Base-by-base conservation (phyloP, 164 flowering plant species). In the Kingdonia uniflora region DNA sequence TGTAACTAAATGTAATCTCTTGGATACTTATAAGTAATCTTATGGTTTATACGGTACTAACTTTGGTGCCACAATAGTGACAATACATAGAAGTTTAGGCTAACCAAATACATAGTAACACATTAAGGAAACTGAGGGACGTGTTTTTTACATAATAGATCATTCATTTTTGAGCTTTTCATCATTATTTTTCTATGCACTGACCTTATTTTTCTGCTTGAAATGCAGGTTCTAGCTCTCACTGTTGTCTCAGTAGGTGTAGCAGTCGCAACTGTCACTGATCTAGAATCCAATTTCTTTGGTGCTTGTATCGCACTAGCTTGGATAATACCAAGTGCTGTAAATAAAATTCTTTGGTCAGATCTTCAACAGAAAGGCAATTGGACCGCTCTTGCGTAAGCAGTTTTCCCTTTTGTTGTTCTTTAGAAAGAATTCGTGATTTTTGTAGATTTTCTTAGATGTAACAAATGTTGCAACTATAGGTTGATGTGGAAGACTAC, bases 401-500 rank as follows among this genome's bases (percentile, higher is more conserved):
- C 46, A 21, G 15, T 4, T 2, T 41, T 16, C 11, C 4, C 11
- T 1, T 14, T 14, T 16, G 12, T 14, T 41, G 4, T 14, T 41
- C 20, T 47, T 19, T 25, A 15, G n/a, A 29, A 42, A 39, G 42
- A 52, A 46, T 12, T 51, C 22, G 14, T 24, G 14, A 37, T 19
- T 17, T 21, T 16, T 19, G 35, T 21, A 13, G 42, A 35, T 19
- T 22, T 35, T 21, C 42, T 4, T n/a, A 51, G 49, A 1, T 37
- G 16, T 39, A 47, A 29, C 44, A 29, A 33, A 29, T 52, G 22
- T 43, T 35, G 35, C 49, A n/a, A n/a, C 15, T 68, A 70, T 56
- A 87, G 96, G 71, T 71, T 87, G 77, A 87, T 87, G 94, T 87
- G 96, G 96, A 87, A 82, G 76, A 87, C 96, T 0, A 87, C 94